These are phyloP conservation scores for Artemisia annua DNA, from an alignment of 129 eudicot genomes.

Conservation along the genomic window DNA sequence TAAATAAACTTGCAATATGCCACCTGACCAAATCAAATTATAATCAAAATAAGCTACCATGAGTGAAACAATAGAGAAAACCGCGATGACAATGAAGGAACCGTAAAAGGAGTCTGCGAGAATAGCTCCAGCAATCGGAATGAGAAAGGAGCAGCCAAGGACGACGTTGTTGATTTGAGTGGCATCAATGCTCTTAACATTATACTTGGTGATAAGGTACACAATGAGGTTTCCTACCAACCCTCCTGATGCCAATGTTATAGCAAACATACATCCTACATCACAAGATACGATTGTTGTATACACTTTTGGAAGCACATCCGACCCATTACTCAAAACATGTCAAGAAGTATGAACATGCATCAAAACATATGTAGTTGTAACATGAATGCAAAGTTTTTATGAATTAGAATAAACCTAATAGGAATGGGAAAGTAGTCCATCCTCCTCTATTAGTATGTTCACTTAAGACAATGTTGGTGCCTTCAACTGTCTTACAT, in stretches of 20 bases:
- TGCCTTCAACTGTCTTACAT: slow-evolving; percentile 6
- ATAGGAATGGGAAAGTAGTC: slow-evolving; percentile 14
- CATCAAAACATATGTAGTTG: not conserved
- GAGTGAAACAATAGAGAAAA: slow-evolving; percentile 53
- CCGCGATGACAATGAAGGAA: slow-evolving; percentile 43
- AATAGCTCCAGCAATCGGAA: slow-evolving; percentile 16
- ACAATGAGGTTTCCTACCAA: slow-evolving; percentile 18
- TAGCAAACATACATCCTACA: slow-evolving; percentile 12
- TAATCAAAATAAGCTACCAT: slow-evolving; percentile 38
- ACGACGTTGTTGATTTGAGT: slow-evolving; percentile 5
- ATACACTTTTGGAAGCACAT: too few species aligned
- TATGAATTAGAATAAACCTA: not conserved
- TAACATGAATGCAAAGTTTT: not conserved
- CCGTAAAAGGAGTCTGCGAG: slow-evolving; percentile 64
- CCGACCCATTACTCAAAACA: not conserved
- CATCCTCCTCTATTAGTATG: slow-evolving; percentile 11
- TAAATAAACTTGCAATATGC: too few species aligned
- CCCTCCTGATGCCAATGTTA: slow-evolving; percentile 10
- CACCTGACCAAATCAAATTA: not conserved
- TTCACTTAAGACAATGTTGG: not conserved
- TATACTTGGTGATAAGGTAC: slow-evolving; percentile 12
- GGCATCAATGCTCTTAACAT: slow-evolving; percentile 17
- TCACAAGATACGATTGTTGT: not conserved
- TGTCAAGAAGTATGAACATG: not conserved
- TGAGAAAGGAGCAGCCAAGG: not conserved